Base-by-base conservation (phyloP, 1,284 basidiomycete species). In the Farysia itapuensis region DNA sequence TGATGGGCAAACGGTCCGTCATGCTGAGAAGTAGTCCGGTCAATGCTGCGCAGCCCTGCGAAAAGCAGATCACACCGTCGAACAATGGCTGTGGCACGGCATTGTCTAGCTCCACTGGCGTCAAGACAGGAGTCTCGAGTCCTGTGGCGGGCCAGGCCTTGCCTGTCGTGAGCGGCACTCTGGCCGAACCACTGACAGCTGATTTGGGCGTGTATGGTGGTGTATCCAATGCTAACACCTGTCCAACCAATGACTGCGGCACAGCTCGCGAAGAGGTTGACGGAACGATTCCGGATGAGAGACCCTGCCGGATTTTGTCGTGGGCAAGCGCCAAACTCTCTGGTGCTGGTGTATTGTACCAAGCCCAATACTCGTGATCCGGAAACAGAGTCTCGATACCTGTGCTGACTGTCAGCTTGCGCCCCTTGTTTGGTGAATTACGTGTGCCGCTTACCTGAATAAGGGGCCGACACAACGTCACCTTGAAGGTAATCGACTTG, bases 61-160 rank as follows among this genome's bases (percentile, higher is more conserved):
- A 64, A 18, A 64, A 64, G 43, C 60, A 58, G 20, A 64, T 47
- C 34, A 64, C 28, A 6, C 50, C 60, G 15, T 64, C 56, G 31
- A 51, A 64, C 25, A 9, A 9, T 11, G 31, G 30, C 5, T 11
- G n/a, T 11, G 26, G 26, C n/a, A 11, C 26, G 11, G 9, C 26
- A n/a, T 28, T n/a, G 11, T 9, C 9, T 9, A 28, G 11, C 26
- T 28, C 26, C n/a, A 9, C 26, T 11, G 26, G 26, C 26, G n/a
- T 11, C 11, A n/a, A 28, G n/a, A 28, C 26, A 28, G 26, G 26
- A 9, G 26, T 28, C 26, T 28, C 26, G 11, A 28, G 26, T n/a
- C 26, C 26, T 9, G 26, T 28, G 9, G 9, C n/a, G 11, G n/a
- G 11, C 11, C n/a, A n/a, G 9, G 26, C 26, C 26, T n/a, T 11